These are phyloP conservation scores for Pterulicium gracile DNA, from an alignment of 1,284 basidiomycete species.

Conservation along the genomic window DNA sequence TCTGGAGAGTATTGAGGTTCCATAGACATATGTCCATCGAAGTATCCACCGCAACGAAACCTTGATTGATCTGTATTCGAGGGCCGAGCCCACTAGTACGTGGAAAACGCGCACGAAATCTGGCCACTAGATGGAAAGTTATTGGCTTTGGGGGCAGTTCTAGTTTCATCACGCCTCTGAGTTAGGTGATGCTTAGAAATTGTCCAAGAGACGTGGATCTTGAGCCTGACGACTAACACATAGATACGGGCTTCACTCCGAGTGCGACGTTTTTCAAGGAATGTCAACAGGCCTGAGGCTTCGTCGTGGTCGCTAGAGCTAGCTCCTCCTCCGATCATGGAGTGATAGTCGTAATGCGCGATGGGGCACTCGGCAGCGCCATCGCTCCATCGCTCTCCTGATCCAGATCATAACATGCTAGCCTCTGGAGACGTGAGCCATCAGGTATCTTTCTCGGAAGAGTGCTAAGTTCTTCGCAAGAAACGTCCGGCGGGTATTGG, in stretches of 20 bases:
- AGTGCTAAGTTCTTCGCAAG: too few relatives aligned
- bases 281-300: too few relatives aligned
- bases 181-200: background rate
- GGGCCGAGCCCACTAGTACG: background rate
- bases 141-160: background rate
- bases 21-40: background rate
- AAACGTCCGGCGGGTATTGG: too few relatives aligned
- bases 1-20: background rate
- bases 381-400: background rate
- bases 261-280: too few relatives aligned
- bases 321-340: background rate
- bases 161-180: background rate
- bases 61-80: background rate
- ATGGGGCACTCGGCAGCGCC: background rate
- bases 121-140: background rate
- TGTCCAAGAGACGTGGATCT: background rate
- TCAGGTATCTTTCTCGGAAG: background rate
- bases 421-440: background rate
- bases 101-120: background rate
- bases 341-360: background rate
- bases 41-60: background rate
- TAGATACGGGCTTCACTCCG: too few relatives aligned
- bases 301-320: too few relatives aligned
- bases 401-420: background rate
- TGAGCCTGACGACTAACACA: background rate